A percentile compares a stretch with the other conserved stretches of the same genome.
These are phyloP conservation scores for Persicaria maculosa DNA, from an alignment of 148 eudicot genomes.

Conservation along the genomic window DNA sequence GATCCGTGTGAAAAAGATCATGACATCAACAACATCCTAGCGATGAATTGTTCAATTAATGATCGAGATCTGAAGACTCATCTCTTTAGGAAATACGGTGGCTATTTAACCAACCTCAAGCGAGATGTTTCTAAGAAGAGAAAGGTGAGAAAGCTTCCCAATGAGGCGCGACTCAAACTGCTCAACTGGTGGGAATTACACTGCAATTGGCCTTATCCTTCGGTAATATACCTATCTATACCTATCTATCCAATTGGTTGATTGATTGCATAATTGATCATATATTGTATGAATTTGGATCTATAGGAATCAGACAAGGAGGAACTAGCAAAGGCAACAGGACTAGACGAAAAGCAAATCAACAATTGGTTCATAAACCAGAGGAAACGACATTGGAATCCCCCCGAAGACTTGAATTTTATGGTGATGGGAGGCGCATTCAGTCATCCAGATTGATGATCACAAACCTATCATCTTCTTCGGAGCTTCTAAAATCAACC, in stretches of 20 bases:
- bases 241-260: background rate
- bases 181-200: slow-evolving; percentile 75
- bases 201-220: slow-evolving; percentile 73
- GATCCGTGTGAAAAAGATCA: slow-evolving; percentile 81
- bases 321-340: slow-evolving; percentile 86
- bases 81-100: slow-evolving; percentile 75
- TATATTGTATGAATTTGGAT: background rate
- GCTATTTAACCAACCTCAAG: slow-evolving; percentile 80
- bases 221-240: slow-evolving; percentile 18
- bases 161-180: slow-evolving; percentile 56
- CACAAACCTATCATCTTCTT: too few relatives aligned
- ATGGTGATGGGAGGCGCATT: slow-evolving; percentile 58
- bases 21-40: slow-evolving; percentile 49
- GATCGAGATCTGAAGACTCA: slow-evolving; percentile 83
- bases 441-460: too few relatives aligned
- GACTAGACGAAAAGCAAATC: slow-evolving; percentile 83
- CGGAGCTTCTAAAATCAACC: too few relatives aligned
- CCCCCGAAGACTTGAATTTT: slow-evolving; percentile 45
- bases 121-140: slow-evolving; percentile 75
- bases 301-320: slow-evolving; percentile 88
- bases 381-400: slow-evolving; percentile 83
- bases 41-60: slow-evolving; percentile 78
- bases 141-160: slow-evolving; percentile 61
- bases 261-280: background rate
- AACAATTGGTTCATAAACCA: slow-evolving; percentile 98